Percentiles rank a stretch among this genome's conserved stretches.
Conservation (phyloP, 2,329 filamentous ascomycete species). For the Diaporthe caulivora region DNA sequence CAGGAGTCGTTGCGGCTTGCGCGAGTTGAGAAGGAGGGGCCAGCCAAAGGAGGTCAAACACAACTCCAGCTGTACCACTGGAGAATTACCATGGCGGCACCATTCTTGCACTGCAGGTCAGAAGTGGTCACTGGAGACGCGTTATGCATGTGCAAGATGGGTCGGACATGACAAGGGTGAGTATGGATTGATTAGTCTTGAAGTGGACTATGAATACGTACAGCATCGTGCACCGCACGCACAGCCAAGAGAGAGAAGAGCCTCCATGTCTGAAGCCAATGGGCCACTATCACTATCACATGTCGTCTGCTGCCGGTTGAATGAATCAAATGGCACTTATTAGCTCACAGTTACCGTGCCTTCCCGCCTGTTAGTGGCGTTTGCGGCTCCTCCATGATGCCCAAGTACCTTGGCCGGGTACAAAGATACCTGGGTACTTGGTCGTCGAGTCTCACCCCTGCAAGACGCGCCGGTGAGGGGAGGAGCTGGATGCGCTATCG, state of each 20-base stretch:
- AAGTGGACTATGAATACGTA: not conserved
- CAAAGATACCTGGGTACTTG: not conserved
- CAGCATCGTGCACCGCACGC: not conserved
- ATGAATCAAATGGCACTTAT: not conserved
- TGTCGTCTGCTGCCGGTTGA: not conserved
- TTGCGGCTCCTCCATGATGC: conserved; percentile 1
- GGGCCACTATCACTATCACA: not conserved
- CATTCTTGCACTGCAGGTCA: conserved; percentile 1
- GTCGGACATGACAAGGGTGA: conserved; percentile 14
- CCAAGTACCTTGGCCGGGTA: conserved; percentile 7
- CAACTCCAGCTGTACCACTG: conserved; percentile 34
- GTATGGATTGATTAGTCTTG: too few species aligned
- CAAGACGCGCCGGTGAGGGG: conserved; percentile 15
- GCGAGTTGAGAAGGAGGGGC: conserved; percentile 26
- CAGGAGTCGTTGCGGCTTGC: conserved; percentile 36
- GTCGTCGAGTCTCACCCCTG: not conserved
- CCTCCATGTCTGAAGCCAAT: too few species aligned
- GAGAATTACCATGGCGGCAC: conserved; percentile 22
- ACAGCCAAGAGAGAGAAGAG: too few species aligned
- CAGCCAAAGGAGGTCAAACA: conserved; percentile 33
- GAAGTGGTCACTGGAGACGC: conserved; percentile 26
- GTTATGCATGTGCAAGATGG: conserved; percentile 27
- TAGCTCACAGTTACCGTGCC: not conserved
- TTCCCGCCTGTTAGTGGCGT: conserved; percentile 7
- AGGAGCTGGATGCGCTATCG: conserved; percentile 8